Evolutionary conservation across 768 basidiomycete species (phyloP), one percentile per base, ranked within the genome.

Genomic region (Lenzites betulinus): DNA sequence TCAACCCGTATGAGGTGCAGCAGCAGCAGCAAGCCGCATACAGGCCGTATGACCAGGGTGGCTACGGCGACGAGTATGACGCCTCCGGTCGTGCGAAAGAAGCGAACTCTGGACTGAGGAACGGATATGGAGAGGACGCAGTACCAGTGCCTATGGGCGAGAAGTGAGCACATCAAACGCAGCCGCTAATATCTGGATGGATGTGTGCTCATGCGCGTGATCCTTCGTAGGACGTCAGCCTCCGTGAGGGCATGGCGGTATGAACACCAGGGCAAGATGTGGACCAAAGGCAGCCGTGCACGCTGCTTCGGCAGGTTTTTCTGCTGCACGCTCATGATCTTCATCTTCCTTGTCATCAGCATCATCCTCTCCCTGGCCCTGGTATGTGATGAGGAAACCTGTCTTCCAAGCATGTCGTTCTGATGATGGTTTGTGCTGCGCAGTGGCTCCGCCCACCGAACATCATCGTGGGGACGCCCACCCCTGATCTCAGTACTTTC

Each of bases 391-490:
- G 25, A 26, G 4, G 5, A 25, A 22, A 11, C 8, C 3, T 4
- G 6, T 23, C 7, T 13, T 35, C 41, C 25, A 3, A 33, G 30
- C 20, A 43, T 7, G 28, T 30, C 35, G 50, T 47, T 20, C 55
- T 59, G 53, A 30, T 15, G 25, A 13, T 33, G 38, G 2, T 49
- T 52, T 3, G 20, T n/a, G 49, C 38, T 4, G 20, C 35, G 7
- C 50, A 93, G 92, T 94, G 88, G 88, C 80, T 89, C 51, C 82
- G 85, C 30, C 92, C 92, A 23, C 92, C 92, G 1, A 80, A 84
- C 61, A 75, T 93, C 50, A 69, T 70, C 25, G 77, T 94, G 59
- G 86, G 87, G 15, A 66, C 71, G 30, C 81, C 49, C 18, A 47
- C 69, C 12, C 57, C 58, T 44, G n/a, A 65, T 46, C 52, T 81